Percentiles rank a stretch among this genome's conserved stretches.
These are phyloP conservation scores for Adansonia gregorii DNA, from an alignment of 441 rosid species.

Conservation along the genomic window DNA sequence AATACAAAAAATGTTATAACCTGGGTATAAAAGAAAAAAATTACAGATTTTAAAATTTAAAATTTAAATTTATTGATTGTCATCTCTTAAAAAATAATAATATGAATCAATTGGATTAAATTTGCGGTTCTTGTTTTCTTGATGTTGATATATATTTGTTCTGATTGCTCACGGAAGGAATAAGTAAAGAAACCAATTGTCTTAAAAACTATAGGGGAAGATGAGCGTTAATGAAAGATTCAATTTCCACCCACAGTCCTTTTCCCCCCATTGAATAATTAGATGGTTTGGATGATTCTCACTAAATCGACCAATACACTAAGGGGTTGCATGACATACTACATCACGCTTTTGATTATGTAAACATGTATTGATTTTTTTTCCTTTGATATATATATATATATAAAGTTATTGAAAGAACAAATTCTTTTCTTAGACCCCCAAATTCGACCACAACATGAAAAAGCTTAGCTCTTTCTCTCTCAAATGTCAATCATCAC, in stretches of 20 bases:
- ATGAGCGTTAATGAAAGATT: background rate
- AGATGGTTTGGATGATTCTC: slow-evolving; percentile 22
- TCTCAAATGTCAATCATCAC: slow-evolving; percentile 23
- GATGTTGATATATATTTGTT: background rate
- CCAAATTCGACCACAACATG: slow-evolving; percentile 9
- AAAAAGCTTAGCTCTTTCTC: slow-evolving; percentile 8
- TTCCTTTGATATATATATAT: too few relatives aligned
- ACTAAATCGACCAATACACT: slow-evolving; percentile 1
- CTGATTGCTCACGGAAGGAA: slow-evolving; percentile 24
- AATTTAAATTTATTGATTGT: too few relatives aligned
- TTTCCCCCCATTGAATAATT: too few relatives aligned
- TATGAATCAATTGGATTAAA: too few relatives aligned
- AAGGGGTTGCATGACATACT: slow-evolving; percentile 16
- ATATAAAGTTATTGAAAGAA: background rate
- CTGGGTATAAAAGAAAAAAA: too few relatives aligned
- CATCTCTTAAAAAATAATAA: too few relatives aligned
- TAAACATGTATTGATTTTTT: too few relatives aligned
- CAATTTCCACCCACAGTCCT: background rate
- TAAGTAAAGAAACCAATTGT: background rate
- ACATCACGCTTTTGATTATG: background rate
- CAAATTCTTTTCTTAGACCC: background rate
- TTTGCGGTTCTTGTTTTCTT: too few relatives aligned
- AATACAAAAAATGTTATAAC: too few relatives aligned
- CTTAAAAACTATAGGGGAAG: background rate
- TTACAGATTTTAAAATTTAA: too few relatives aligned